A percentile compares a stretch with the other conserved stretches of the same genome.
phyloP scores from a whole-genome alignment of 1,139 yeast genomes.

The Pneumocystis canis region DNA sequence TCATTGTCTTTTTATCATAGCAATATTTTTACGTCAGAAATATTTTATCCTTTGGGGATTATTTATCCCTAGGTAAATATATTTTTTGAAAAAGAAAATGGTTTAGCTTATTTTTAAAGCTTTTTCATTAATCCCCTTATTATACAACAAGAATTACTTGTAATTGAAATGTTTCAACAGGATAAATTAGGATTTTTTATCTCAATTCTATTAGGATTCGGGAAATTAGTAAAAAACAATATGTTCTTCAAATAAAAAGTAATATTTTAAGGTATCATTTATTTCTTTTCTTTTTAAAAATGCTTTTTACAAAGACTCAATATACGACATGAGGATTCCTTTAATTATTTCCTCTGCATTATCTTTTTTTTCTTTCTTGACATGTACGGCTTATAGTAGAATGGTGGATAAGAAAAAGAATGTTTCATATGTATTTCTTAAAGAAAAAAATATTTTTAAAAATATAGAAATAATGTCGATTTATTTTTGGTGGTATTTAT shows the following conservation, averaged over 20 bases:
- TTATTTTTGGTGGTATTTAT: slow-evolving; percentile 1
- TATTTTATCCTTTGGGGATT: not conserved
- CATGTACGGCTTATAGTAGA: not conserved
- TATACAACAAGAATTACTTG: not conserved
- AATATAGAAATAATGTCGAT: not conserved
- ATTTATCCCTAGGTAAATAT: not conserved
- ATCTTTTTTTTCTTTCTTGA: not conserved
- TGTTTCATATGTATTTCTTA: not conserved
- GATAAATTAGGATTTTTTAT: not conserved
- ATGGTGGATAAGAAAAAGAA: not conserved
- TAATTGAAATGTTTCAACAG: not conserved
- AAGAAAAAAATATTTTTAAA: not conserved
- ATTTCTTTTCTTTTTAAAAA: not conserved
- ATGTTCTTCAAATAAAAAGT: not conserved
- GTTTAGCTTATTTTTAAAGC: not conserved
- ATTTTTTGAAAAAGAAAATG: not conserved
- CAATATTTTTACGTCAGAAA: not conserved
- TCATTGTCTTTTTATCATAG: not conserved
- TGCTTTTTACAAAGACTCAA: not conserved
- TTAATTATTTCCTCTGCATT: not conserved
- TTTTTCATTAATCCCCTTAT: not conserved
- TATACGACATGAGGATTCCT: not conserved
- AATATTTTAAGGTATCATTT: not conserved
- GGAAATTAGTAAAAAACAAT: not conserved
- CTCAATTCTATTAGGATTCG: not conserved